Base-by-base conservation (phyloP, 192 early-diverging fungal genomes). In the Entomortierella parvispora region DNA sequence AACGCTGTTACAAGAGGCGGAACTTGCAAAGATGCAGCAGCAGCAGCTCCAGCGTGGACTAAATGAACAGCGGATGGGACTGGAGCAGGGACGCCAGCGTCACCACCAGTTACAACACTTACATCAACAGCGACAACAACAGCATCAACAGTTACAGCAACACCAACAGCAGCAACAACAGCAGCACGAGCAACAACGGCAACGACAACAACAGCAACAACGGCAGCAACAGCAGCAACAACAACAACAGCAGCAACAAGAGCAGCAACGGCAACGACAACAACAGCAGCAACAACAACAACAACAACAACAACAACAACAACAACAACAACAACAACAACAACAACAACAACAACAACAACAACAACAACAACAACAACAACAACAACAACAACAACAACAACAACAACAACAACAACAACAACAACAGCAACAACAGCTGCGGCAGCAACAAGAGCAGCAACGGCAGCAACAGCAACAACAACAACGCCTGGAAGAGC, bases 271-370 rank as follows among this genome's bases (percentile, higher is more conserved):
- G 22, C 48, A 62, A 11, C 22, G 17, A 7, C 61, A 52, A 14
- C 48, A 52, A 15, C 48, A 63, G 4, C 46, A 48, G n/a, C 17
- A 46, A 12, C 45, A 32, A n/a, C 44, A 46, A 28, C 29, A 33
- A 20, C 44, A 25, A 12, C 47, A 49, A 23, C 28, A 49, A 15
- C 46, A 34, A 1, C 47, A 40, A 40, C 61, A 63, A 12, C 31
- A 62, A 33, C 55, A 57, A 11, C 55, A 58, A 34, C 56, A 40
- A 42, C n/a, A 12, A 22, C 50, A 52, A 26, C 50, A 54, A 29
- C 58, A 59, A 45, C 43, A 59, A 9, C 58, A 62, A 32, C 46
- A n/a, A n/a, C n/a, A n/a, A n/a, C n/a, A n/a, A n/a, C n/a, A n/a
- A n/a, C n/a, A n/a, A n/a, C n/a, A n/a, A n/a, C n/a, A n/a, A n/a